These are phyloP conservation scores for Macadamia tetraphylla DNA, from an alignment of 164 flowering plant species.

Conservation along the genomic window DNA sequence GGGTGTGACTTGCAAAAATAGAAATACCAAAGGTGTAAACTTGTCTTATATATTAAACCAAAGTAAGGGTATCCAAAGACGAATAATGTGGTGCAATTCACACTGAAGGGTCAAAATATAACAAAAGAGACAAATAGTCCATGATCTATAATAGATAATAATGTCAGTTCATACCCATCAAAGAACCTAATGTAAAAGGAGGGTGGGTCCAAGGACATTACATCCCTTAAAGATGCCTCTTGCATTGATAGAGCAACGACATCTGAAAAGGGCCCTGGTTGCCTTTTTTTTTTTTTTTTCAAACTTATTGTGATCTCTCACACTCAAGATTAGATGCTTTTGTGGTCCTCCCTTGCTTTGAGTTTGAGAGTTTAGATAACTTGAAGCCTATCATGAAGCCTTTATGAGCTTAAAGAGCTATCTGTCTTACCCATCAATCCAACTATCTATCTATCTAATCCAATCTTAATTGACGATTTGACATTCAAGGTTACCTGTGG, in stretches of 20 bases:
- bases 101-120: no score
- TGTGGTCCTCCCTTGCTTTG: slow-evolving; percentile 22
- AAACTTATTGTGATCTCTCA: slow-evolving; percentile 1
- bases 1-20: no score
- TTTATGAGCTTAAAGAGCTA: slow-evolving; percentile 21
- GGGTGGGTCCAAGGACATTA: not conserved
- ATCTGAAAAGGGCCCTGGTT: not conserved
- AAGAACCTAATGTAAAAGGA: not conserved
- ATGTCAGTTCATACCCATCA: not conserved
- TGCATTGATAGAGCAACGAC: slow-evolving; percentile 20
- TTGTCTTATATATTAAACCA: no score
- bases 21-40: no score
- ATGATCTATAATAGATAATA: no score
- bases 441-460: no score
- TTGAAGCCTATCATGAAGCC: not conserved
- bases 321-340: slow-evolving; percentile 13
- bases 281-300: not conserved
- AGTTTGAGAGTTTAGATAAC: slow-evolving; percentile 3
- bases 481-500: not conserved
- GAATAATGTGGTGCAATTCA: no score
- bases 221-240: slow-evolving; percentile 9
- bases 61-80: no score
- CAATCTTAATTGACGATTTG: not conserved
- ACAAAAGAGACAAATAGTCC: no score
- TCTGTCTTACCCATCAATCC: not conserved